A percentile compares a stretch with the other conserved stretches of the same genome.
phyloP scores from a whole-genome alignment of 345 rosid species.

The Limnanthes douglasii region DNA sequence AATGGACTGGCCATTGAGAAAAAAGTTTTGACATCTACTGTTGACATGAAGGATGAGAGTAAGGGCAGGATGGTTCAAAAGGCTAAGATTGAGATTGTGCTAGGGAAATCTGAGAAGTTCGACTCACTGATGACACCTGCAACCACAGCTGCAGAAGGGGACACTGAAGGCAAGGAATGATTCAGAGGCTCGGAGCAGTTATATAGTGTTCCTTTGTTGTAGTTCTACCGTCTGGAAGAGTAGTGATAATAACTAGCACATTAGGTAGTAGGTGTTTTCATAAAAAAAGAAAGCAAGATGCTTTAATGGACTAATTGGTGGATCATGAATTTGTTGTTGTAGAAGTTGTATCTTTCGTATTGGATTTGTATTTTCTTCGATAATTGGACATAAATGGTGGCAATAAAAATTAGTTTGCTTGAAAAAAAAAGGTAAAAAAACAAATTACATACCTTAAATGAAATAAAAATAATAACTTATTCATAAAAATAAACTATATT shows the following conservation, averaged over 20 bases:
- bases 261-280: not conserved
- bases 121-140: constrained; percentile 40
- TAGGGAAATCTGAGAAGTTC: constrained; percentile 62
- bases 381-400: too few relatives aligned
- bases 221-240: constrained; percentile 3
- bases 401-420: too few relatives aligned
- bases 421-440: too few relatives aligned
- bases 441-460: too few relatives aligned
- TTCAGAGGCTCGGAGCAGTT: not conserved
- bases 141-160: constrained; percentile 9
- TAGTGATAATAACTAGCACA: constrained; percentile 8
- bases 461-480: too few relatives aligned
- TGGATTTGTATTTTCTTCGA: too few relatives aligned
- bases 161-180: constrained; percentile 19
- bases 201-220: constrained; percentile 9
- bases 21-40: constrained; percentile 73
- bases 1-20: constrained; percentile 80
- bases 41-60: constrained; percentile 74
- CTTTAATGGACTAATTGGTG: not conserved
- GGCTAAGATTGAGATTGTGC: constrained; percentile 83
- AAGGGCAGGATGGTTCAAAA: constrained; percentile 68
- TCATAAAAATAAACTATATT: too few relatives aligned
- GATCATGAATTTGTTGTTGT: too few relatives aligned
- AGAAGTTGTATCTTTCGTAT: too few relatives aligned
- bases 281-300: not conserved